phyloP scores from a whole-genome alignment of 2,329 filamentous ascomycete genomes.

The Scolecobasidium constrictum region DNA sequence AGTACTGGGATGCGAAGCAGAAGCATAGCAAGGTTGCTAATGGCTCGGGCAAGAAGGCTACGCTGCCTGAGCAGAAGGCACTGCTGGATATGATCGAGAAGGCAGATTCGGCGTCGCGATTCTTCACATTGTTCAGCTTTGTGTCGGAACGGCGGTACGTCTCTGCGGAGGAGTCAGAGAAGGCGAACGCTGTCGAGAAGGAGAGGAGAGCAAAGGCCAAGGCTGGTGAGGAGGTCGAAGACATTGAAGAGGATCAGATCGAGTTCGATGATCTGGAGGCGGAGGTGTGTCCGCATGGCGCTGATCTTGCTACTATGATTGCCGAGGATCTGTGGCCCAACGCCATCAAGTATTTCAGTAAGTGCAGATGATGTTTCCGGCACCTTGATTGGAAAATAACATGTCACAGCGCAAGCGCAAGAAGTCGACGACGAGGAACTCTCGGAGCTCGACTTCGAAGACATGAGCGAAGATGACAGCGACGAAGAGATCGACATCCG shows the following conservation, averaged over 20 bases:
- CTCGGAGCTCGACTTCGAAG: constrained; percentile 59
- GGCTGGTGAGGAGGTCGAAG: constrained; percentile 27
- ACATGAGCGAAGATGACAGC: constrained; percentile 43
- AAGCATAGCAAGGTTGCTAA: constrained; percentile 20
- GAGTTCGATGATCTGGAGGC: constrained; percentile 54
- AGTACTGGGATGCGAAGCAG: constrained; percentile 41
- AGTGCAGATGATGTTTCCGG: constrained; percentile 26
- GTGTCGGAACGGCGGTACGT: constrained; percentile 52
- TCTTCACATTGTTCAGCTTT: constrained; percentile 87
- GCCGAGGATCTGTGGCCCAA: constrained; percentile 82
- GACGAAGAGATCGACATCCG: constrained; percentile 38
- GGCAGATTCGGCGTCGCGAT: constrained; percentile 58
- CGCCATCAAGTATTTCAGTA: constrained; percentile 86
- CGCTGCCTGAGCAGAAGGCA: constrained; percentile 43
- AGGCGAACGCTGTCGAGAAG: constrained; percentile 49
- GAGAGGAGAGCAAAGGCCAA: constrained; percentile 42
- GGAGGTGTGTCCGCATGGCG: constrained; percentile 82
- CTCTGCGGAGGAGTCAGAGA: constrained; percentile 58
- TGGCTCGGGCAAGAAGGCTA: constrained; percentile 33
- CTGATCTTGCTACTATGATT: constrained; percentile 69
- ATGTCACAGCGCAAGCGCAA: constrained; percentile 40
- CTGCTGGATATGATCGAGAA: constrained; percentile 43
- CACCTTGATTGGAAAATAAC: constrained; percentile 6
- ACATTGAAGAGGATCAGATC: constrained; percentile 49
- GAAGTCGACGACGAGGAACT: constrained; percentile 59